Evolutionary conservation across 257 asterid species (phyloP).

Genomic region (Gentiana straminea): DNA sequence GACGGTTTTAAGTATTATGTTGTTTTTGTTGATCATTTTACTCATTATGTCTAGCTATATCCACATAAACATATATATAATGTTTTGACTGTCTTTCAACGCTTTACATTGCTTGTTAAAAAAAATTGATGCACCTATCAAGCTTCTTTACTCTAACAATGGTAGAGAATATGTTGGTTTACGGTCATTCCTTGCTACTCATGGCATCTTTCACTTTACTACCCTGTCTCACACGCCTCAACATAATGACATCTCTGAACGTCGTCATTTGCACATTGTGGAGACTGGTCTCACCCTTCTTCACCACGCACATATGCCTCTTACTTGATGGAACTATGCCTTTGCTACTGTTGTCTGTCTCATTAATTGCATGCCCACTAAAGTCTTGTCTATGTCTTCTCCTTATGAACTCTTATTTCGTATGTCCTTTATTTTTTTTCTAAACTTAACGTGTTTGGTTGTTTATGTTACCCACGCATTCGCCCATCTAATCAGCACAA

Average conservation of each 20-base stretch:
- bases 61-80: not conserved
- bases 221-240: not conserved
- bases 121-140: not conserved
- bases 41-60: not conserved
- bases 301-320: not conserved
- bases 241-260: not conserved
- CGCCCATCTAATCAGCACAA: not conserved
- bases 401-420: too few species aligned
- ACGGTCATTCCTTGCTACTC: not conserved
- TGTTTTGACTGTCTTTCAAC: not conserved
- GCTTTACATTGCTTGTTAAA: constrained; percentile 6
- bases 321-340: not conserved
- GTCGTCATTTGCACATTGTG: not conserved
- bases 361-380: not conserved
- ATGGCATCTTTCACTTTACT: not conserved
- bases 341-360: not conserved
- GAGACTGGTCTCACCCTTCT: not conserved
- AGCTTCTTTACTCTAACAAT: not conserved
- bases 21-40: constrained; percentile 6
- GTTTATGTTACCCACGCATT: not conserved
- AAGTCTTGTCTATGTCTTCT: too few species aligned
- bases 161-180: not conserved
- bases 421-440: too few species aligned
- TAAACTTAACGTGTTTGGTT: too few species aligned
- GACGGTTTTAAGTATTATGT: constrained; percentile 9